Evolutionary conservation across 768 basidiomycete genomes (phyloP).

Genomic region (Kwoniella botswanensis): DNA sequence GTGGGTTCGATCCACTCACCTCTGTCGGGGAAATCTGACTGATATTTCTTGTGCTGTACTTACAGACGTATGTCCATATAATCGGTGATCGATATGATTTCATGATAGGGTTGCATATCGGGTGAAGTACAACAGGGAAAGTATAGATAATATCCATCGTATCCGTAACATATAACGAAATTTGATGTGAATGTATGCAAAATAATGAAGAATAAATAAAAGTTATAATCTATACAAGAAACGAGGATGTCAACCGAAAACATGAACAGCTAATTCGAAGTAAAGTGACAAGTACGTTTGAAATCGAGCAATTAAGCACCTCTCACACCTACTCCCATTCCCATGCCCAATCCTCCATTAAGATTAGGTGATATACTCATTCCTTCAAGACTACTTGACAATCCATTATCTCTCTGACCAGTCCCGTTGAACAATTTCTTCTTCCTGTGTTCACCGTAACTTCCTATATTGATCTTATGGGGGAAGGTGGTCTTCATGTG

Average conservation of each 20-base stretch:
- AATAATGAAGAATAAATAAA: not conserved
- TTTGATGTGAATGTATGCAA: not conserved
- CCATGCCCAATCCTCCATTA: not conserved
- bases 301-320: not conserved
- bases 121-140: constrained; percentile 7
- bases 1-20: constrained; percentile 14
- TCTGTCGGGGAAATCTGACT: not conserved
- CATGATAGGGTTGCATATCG: not conserved
- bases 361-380: constrained; percentile 51
- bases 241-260: too few species aligned
- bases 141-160: not conserved
- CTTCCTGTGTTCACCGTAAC: constrained; percentile 30
- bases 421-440: constrained; percentile 16
- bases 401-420: constrained; percentile 32
- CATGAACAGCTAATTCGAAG: too few species aligned
- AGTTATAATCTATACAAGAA: not conserved
- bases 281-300: not conserved
- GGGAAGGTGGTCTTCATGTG: constrained; percentile 7
- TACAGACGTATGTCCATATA: constrained; percentile 34
- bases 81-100: not conserved
- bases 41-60: too few species aligned
- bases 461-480: constrained; percentile 26
- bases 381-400: constrained; percentile 47
- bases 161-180: not conserved
- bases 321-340: constrained; percentile 5